Percentiles rank a stretch among this genome's conserved stretches.
phyloP scores from a whole-genome alignment of 1,139 yeast genomes.

The Pichiaceae sp. region DNA sequence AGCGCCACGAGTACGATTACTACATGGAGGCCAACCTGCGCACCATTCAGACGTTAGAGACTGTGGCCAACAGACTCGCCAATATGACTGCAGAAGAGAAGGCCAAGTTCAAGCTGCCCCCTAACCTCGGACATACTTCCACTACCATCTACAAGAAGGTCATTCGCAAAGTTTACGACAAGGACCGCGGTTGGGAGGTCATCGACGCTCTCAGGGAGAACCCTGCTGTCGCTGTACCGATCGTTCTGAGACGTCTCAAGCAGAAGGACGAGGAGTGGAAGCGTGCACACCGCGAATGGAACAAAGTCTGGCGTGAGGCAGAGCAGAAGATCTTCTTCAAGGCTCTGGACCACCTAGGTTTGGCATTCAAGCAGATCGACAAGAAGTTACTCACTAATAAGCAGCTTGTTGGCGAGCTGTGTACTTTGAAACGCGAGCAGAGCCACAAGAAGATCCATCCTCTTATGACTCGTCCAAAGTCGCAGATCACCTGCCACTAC shows the following conservation, averaged over 20 bases:
- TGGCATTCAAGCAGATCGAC: conserved; percentile 94
- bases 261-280: conserved; percentile 99
- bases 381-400: conserved; percentile 86
- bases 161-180: conserved; percentile 84
- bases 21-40: conserved; percentile 92
- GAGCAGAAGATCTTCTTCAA: conserved; percentile 93
- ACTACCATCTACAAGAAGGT: conserved; percentile 89
- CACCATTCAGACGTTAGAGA: conserved; percentile 91
- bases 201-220: conserved; percentile 92
- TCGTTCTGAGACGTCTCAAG: conserved; percentile 82
- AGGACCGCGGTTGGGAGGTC: conserved; percentile 91
- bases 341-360: conserved; percentile 88
- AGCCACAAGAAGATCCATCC: conserved; percentile 72
- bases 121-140: conserved; percentile 89
- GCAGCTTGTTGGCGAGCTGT: conserved; percentile 83
- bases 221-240: conserved; percentile 92
- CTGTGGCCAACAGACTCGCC: conserved; percentile 89
- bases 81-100: conserved; percentile 90
- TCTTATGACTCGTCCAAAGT: conserved; percentile 75
- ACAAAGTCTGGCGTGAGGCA: conserved; percentile 97
- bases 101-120: conserved; percentile 76
- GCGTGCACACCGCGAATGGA: conserved; percentile 97
- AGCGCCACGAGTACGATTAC: conserved; percentile 92
- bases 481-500: conserved; percentile 66
- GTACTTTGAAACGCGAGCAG: conserved; percentile 89